Evolutionary conservation across 495 filamentous ascomycete genomes (phyloP).

Genomic region (Trichoderma virens): DNA sequence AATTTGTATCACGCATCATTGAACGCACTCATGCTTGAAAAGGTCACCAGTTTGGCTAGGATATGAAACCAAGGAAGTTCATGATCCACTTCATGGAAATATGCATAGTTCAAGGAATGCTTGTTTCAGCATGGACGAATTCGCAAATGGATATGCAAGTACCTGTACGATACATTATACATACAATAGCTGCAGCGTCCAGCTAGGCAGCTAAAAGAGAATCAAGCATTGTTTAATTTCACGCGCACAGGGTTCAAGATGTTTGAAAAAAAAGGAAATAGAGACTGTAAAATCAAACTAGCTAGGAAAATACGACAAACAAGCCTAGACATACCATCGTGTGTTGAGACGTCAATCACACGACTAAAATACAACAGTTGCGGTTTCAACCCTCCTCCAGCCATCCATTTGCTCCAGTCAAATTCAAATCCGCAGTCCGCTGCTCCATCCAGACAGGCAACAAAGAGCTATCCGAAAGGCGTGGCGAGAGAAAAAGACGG

Average conservation of each 20-base stretch:
- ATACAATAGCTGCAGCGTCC: no score
- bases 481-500: constrained; percentile 1
- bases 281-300: constrained; percentile 9
- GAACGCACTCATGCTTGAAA: background rate
- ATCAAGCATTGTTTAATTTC: no score
- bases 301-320: constrained; percentile 12
- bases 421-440: constrained; percentile 8
- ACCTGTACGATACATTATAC: no score
- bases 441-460: constrained; percentile 5
- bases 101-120: no score
- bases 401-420: constrained; percentile 8
- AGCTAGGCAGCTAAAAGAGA: no score
- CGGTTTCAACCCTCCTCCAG: constrained; percentile 7
- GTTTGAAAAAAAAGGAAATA: background rate
- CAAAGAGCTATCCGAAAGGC: background rate
- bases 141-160: no score
- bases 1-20: no score
- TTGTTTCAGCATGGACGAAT: no score
- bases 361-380: constrained; percentile 13
- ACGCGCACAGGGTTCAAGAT: background rate
- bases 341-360: constrained; percentile 10
- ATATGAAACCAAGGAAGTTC: background rate
- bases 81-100: no score
- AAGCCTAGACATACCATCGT: constrained; percentile 10
- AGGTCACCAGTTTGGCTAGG: background rate